Conservation (phyloP, 148 eudicot species). For the Vaccinium vitisidaea region DNA sequence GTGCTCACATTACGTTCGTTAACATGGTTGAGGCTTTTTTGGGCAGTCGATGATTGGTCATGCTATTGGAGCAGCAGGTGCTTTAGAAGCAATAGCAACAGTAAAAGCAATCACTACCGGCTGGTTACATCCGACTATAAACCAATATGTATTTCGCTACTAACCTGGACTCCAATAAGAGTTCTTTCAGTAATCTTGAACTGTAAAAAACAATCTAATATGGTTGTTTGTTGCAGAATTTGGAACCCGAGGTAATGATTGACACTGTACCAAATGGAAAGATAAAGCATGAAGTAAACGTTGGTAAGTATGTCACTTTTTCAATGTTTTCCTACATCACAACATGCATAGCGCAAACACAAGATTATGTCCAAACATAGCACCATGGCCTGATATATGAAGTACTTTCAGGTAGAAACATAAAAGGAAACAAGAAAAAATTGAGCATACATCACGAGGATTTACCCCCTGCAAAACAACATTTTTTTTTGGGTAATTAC, state of each 20-base stretch:
- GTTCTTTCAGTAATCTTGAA: background rate
- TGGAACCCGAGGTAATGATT: conserved; percentile 21
- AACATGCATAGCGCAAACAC: background rate
- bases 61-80: conserved; percentile 24
- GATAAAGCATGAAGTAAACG: conserved; percentile 20
- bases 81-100: conserved; percentile 25
- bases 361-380: background rate
- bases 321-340: background rate
- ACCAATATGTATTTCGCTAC: conserved; percentile 18
- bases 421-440: background rate
- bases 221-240: conserved; percentile 12
- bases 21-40: conserved; percentile 9
- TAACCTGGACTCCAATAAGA: background rate
- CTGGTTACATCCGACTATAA: conserved; percentile 27
- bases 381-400: background rate
- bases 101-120: conserved; percentile 20
- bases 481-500: too few relatives aligned
- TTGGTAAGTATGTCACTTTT: conserved; percentile 13
- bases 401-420: background rate
- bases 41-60: conserved; percentile 28
- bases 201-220: background rate
- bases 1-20: conserved; percentile 24
- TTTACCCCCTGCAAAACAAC: background rate
- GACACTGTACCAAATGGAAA: conserved; percentile 18
- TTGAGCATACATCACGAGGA: background rate